Evolutionary conservation across 1,139 yeast genomes (phyloP).

Genomic region (Yamadazyma mexicana): DNA sequence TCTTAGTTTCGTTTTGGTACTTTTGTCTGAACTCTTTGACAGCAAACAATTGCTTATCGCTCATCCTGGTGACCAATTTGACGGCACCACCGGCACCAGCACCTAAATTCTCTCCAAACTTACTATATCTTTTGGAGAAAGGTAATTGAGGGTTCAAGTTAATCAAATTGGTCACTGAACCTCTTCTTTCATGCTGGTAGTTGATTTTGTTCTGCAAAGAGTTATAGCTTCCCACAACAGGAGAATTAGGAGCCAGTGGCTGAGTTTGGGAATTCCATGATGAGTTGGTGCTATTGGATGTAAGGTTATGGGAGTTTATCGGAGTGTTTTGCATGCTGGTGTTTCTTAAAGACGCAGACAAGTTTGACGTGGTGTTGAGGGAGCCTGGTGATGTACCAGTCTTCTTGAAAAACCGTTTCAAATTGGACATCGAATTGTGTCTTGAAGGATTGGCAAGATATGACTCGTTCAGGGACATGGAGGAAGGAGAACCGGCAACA

Average conservation of each 20-base stretch:
- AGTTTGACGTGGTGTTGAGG: slow-evolving; percentile 31
- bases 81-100: slow-evolving; percentile 98
- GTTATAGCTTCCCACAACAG: slow-evolving; percentile 20
- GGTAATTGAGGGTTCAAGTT: slow-evolving; percentile 42
- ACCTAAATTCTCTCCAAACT: slow-evolving; percentile 83
- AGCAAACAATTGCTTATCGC: slow-evolving; percentile 77
- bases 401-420: slow-evolving; percentile 61
- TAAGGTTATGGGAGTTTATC: slow-evolving; percentile 18
- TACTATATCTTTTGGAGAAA: slow-evolving; percentile 74
- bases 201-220: slow-evolving; percentile 31
- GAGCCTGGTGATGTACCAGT: slow-evolving; percentile 31
- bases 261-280: slow-evolving; percentile 40
- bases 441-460: slow-evolving; percentile 24
- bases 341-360: slow-evolving; percentile 40
- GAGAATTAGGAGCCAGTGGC: slow-evolving; percentile 13
- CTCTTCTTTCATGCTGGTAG: slow-evolving; percentile 38
- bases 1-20: slow-evolving; percentile 70
- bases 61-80: slow-evolving; percentile 64
- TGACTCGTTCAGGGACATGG: slow-evolving; percentile 42
- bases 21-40: slow-evolving; percentile 88
- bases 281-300: slow-evolving; percentile 26
- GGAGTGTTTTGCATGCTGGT: slow-evolving; percentile 20
- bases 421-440: slow-evolving; percentile 76
- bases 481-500: slow-evolving; percentile 38
- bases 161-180: slow-evolving; percentile 33